Percentiles rank a stretch among this genome's conserved stretches.
Evolutionary conservation across 176 grass and related monocot species (phyloP).

Genomic region (Oryza nivara): DNA sequence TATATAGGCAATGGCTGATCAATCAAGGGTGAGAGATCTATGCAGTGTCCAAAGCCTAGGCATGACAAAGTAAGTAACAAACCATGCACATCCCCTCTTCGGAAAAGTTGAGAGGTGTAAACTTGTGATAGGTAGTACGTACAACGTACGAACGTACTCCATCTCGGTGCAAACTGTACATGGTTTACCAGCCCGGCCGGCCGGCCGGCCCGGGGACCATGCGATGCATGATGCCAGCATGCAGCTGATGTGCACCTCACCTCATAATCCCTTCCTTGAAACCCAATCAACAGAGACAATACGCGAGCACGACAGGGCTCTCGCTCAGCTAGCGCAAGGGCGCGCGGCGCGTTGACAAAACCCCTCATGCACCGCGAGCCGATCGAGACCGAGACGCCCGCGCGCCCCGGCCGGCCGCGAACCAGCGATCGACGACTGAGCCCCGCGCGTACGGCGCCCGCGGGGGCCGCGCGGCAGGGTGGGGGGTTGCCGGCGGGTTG

Average conservation of each 20-base stretch:
- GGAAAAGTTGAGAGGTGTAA: not conserved
- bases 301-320: constrained; percentile 23
- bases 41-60: not conserved
- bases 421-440: no score
- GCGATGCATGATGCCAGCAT: constrained; percentile 17
- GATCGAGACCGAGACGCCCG: not conserved
- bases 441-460: no score
- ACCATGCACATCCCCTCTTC: not conserved
- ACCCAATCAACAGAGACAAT: constrained; percentile 38
- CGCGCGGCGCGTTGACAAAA: constrained; percentile 38
- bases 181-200: not conserved
- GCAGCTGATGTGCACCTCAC: not conserved
- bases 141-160: not conserved
- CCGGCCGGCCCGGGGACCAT: not conserved
- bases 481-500: no score
- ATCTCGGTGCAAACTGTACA: not conserved
- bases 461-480: no score
- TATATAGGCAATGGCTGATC: not conserved
- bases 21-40: not conserved
- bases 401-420: no score
- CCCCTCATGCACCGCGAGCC: not conserved
- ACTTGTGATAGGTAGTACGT: not conserved
- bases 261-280: constrained; percentile 33
- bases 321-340: not conserved
- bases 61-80: not conserved